Conservation (phyloP, 768 basidiomycete species). For the Lactarius quietus region DNA sequence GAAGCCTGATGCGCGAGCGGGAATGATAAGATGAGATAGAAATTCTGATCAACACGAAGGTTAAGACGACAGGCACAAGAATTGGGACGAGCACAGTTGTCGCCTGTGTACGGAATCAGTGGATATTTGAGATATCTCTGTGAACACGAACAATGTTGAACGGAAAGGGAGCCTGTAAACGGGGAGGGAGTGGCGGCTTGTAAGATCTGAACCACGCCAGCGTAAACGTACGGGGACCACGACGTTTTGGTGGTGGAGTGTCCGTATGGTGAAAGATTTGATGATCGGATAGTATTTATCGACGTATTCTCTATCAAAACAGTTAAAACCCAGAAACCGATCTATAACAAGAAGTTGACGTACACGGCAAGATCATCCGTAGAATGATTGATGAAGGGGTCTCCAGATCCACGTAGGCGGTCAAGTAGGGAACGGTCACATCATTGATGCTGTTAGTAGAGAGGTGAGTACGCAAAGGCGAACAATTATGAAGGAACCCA, state of each 20-base stretch:
- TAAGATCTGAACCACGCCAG: conserved; percentile 21
- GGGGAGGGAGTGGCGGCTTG: conserved; percentile 16
- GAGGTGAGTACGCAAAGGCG: conserved; percentile 1
- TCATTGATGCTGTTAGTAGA: conserved; percentile 55
- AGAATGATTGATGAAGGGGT: conserved; percentile 58
- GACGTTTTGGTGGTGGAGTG: conserved; percentile 13
- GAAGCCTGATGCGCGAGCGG: conserved; percentile 55
- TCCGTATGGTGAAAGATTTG: conserved; percentile 20
- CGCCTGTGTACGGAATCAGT: conserved; percentile 35
- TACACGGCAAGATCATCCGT: conserved; percentile 62
- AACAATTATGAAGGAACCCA: conserved; percentile 36
- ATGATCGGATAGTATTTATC: conserved; percentile 24
- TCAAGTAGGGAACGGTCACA: conserved; percentile 77
- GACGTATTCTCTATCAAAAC: conserved; percentile 10
- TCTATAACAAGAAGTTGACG: conserved; percentile 26
- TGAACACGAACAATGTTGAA: conserved; percentile 57
- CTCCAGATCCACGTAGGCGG: conserved; percentile 65
- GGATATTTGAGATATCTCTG: not conserved
- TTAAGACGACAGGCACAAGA: conserved; percentile 56
- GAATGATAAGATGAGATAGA: conserved; percentile 56
- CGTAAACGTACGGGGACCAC: not conserved
- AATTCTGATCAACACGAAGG: conserved; percentile 53
- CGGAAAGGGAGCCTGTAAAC: conserved; percentile 45
- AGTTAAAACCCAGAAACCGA: not conserved
- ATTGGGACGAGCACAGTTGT: conserved; percentile 58